A percentile compares a stretch with the other conserved stretches of the same genome.
These are phyloP conservation scores for Exsudoporus frostii DNA, from an alignment of 768 basidiomycete species.

Conservation along the genomic window DNA sequence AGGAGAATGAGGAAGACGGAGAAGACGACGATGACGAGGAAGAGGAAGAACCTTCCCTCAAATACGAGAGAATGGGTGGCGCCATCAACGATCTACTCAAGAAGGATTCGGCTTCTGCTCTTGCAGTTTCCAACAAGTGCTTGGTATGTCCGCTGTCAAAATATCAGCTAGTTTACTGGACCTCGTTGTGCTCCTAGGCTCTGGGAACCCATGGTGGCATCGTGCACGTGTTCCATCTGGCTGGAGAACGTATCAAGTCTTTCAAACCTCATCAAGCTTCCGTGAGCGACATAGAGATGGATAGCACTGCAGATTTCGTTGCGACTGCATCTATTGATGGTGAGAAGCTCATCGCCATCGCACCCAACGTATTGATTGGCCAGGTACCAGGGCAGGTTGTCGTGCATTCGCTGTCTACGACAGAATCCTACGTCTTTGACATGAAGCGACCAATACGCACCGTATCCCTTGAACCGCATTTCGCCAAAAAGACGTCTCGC, in stretches of 20 bases:
- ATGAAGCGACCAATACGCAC: slow-evolving; percentile 90
- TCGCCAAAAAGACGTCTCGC: slow-evolving; percentile 71
- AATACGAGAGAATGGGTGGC: slow-evolving; percentile 82
- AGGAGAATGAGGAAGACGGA: slow-evolving; percentile 34
- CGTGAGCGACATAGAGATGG: slow-evolving; percentile 80
- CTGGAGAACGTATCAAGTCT: slow-evolving; percentile 81
- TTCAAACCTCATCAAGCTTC: slow-evolving; percentile 90
- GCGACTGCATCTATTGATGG: slow-evolving; percentile 94
- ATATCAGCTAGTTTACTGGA: neutral
- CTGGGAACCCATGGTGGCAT: slow-evolving; percentile 93
- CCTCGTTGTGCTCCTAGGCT: slow-evolving; percentile 47
- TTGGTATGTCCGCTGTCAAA: slow-evolving; percentile 47
- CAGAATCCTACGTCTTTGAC: slow-evolving; percentile 83
- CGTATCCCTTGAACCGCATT: slow-evolving; percentile 87
- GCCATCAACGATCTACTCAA: slow-evolving; percentile 71
- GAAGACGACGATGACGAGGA: slow-evolving; percentile 67
- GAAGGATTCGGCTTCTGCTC: slow-evolving; percentile 86
- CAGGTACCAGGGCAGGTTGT: slow-evolving; percentile 76
- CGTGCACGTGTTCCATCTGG: slow-evolving; percentile 77
- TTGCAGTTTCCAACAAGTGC: slow-evolving; percentile 69
- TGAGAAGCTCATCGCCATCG: slow-evolving; percentile 38
- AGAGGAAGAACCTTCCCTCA: slow-evolving; percentile 88
- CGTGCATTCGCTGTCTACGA: slow-evolving; percentile 74
- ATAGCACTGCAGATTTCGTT: slow-evolving; percentile 82
- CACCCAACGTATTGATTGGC: slow-evolving; percentile 49